Base-by-base conservation (phyloP, 2,329 filamentous ascomycete genomes). In the Curvularia sp. region DNA sequence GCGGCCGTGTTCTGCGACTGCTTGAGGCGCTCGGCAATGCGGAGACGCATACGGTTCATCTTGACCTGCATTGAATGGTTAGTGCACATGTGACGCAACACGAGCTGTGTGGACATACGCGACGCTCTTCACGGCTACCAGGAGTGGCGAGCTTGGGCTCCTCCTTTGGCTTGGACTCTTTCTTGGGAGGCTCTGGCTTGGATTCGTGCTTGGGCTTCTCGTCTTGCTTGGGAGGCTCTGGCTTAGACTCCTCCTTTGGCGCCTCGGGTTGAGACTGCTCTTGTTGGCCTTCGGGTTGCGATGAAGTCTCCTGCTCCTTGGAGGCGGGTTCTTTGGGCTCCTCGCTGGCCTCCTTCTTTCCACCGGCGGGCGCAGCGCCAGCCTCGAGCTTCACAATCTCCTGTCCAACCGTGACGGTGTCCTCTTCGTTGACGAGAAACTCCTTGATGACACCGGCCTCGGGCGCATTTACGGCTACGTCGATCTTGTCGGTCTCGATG, bases 401-500 rank as follows among this genome's bases (percentile, higher is more conserved):
- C 78, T 99, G 95, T 46, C 94, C 95, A 57, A 98, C 95, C 9
- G 87, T 90, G 38, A 99, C 95, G 21, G 93, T 98, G 74, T 97
- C 95, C 75, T 98, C 95, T 79, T 98, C 95, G 63, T 87, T 92
- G 64, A 89, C 95, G 30, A 98, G 84, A 57, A 97, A 87, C 79
- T 98, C 93, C 79, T 92, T 96, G 80, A 99, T 92, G 28, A 88
- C 91, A 67, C 95, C 95, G 39, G 94, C 87, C 70, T 94, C 89
- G 7, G 95, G 92, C 15, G 95, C 93, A 79, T 97, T 98, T 74
- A 99, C 93, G 25, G 94, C 89, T 45, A 99, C 92, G 78, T 99
- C 95, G 75, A 98, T 98, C 93, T 99, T 99, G 85, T 99, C 95
- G 13, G 95, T 99, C 81, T 99, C 95, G 74, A 99, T 99, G 49